Conservation (phyloP, 352 stramenopile species). For the Pythium aphanidermatum region DNA sequence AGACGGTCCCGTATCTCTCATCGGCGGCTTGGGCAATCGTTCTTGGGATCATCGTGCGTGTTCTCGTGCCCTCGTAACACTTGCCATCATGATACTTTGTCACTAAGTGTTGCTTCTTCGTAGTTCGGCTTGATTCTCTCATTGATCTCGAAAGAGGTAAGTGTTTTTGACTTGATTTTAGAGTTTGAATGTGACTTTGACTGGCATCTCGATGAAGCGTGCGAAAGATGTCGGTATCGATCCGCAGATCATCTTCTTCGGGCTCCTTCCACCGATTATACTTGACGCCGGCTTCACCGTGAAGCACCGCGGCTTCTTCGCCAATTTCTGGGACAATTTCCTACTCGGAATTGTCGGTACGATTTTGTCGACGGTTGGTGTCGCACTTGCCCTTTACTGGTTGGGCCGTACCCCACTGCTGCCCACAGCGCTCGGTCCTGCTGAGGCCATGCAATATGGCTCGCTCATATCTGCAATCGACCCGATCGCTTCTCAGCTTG, state of each 20-base stretch:
- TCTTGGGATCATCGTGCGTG: slow-evolving; percentile 33
- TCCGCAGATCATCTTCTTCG: slow-evolving; percentile 51
- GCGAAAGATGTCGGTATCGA: slow-evolving; percentile 32
- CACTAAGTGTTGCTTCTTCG: background rate
- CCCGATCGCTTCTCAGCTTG: slow-evolving; percentile 88
- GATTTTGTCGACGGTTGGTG: slow-evolving; percentile 35
- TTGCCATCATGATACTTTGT: no score
- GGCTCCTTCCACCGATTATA: slow-evolving; percentile 54
- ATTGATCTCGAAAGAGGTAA: slow-evolving; percentile 16
- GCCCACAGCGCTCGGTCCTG: slow-evolving; percentile 5
- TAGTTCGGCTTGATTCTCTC: slow-evolving; percentile 11
- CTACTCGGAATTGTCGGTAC: slow-evolving; percentile 43
- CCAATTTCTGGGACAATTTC: slow-evolving; percentile 36
- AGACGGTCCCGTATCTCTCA: slow-evolving; percentile 31
- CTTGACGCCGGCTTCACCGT: slow-evolving; percentile 54
- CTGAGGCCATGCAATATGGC: slow-evolving; percentile 87
- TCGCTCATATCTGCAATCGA: slow-evolving; percentile 90
- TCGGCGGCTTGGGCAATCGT: slow-evolving; percentile 50
- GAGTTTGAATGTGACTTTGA: background rate
- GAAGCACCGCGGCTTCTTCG: slow-evolving; percentile 52
- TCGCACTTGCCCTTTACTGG: slow-evolving; percentile 31
- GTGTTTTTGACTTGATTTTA: background rate
- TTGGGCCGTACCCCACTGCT: slow-evolving; percentile 24
- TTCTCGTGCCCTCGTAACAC: background rate
- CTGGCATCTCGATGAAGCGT: slow-evolving; percentile 4